Percentiles rank a stretch among this genome's conserved stretches.
phyloP scores from a whole-genome alignment of 2,329 filamentous ascomycete genomes.

The Stagonosporopsis vannaccii region DNA sequence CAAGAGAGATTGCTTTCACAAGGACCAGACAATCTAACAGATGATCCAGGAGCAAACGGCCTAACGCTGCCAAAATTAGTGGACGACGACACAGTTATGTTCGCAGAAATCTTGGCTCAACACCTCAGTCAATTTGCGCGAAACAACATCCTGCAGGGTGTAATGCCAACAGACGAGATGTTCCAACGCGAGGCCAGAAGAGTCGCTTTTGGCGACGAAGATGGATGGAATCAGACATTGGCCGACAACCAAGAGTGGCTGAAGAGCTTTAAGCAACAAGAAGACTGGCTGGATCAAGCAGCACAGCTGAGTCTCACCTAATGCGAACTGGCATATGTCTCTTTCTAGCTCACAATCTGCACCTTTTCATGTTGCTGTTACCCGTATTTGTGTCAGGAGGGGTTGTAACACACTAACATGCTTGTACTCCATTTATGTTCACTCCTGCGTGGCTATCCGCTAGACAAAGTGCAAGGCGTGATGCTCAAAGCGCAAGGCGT shows the following conservation, averaged over 20 bases:
- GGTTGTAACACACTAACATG: neutral
- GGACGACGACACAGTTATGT: constrained; percentile 40
- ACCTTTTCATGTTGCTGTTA: neutral
- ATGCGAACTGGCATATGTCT: neutral
- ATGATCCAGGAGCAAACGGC: neutral
- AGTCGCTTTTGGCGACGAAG: constrained; percentile 54
- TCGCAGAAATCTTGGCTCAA: constrained; percentile 54
- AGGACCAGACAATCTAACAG: neutral
- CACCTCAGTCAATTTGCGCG: constrained; percentile 53
- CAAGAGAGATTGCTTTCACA: constrained; percentile 3
- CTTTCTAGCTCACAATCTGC: neutral
- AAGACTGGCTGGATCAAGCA: constrained; percentile 10
- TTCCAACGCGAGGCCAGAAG: constrained; percentile 55
- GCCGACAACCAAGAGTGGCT: constrained; percentile 49
- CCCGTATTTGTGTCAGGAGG: neutral
- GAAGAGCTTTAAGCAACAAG: constrained; percentile 30
- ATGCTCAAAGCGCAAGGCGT: neutral
- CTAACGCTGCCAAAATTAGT: constrained; percentile 25
- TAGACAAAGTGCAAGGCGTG: neutral
- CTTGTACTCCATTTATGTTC: neutral
- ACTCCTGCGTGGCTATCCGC: too few species aligned
- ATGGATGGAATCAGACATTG: constrained; percentile 55
- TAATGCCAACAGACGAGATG: constrained; percentile 57
- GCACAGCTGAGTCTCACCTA: constrained; percentile 7
- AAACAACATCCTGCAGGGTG: constrained; percentile 44